phyloP scores from a whole-genome alignment of 2,329 filamentous ascomycete genomes.

The Colletotrichum sp. region DNA sequence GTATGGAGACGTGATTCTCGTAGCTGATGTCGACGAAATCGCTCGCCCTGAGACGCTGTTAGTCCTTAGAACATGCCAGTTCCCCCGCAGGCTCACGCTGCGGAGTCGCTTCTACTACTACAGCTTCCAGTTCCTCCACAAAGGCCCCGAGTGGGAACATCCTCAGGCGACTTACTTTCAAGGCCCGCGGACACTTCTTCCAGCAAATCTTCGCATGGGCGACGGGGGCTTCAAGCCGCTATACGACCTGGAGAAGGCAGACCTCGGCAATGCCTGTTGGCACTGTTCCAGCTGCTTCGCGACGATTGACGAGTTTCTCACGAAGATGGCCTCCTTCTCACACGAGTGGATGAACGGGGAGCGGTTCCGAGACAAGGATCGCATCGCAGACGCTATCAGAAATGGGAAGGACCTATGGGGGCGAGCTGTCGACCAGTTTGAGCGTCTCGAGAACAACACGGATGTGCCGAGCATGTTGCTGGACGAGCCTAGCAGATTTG shows the following conservation, averaged over 20 bases:
- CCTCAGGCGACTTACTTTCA: slow-evolving; percentile 64
- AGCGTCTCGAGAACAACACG: slow-evolving; percentile 51
- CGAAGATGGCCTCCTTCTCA: slow-evolving; percentile 55
- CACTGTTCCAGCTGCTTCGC: slow-evolving; percentile 68
- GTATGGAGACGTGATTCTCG: slow-evolving; percentile 60
- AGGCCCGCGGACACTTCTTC: slow-evolving; percentile 50
- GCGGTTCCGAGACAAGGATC: slow-evolving; percentile 49
- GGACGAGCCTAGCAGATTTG: slow-evolving; percentile 41
- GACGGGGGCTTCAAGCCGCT: slow-evolving; percentile 18
- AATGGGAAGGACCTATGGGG: slow-evolving; percentile 62
- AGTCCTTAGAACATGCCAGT: slow-evolving; percentile 55
- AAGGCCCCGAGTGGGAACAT: slow-evolving; percentile 54
- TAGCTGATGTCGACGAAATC: slow-evolving; percentile 68
- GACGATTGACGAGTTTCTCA: slow-evolving; percentile 59
- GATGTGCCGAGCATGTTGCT: slow-evolving; percentile 59
- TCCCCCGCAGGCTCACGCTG: slow-evolving; percentile 59
- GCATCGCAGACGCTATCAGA: slow-evolving; percentile 56
- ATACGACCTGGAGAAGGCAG: slow-evolving; percentile 30
- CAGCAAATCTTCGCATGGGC: slow-evolving; percentile 57
- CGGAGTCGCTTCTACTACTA: slow-evolving; percentile 62
- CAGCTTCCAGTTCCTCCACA: slow-evolving; percentile 58
- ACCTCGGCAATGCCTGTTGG: slow-evolving; percentile 57
- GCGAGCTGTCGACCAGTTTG: slow-evolving; percentile 50
- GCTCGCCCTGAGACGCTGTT: slow-evolving; percentile 54
- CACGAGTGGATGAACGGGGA: slow-evolving; percentile 54